A percentile compares a stretch with the other conserved stretches of the same genome.
These are phyloP conservation scores for Ustilago hordei DNA, from an alignment of 1,284 basidiomycete genomes.

Conservation along the genomic window DNA sequence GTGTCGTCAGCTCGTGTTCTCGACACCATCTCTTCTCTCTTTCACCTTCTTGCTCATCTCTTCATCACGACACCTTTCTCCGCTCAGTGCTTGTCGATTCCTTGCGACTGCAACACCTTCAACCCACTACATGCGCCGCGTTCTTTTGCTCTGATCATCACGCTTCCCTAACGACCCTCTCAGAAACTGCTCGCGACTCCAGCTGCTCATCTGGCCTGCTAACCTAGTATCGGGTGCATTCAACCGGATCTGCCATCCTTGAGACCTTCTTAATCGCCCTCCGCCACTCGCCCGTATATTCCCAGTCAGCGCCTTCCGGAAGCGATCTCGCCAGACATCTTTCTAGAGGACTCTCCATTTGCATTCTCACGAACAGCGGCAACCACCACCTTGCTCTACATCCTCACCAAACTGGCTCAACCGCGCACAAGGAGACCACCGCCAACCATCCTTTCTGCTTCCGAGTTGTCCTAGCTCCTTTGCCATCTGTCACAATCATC, in stretches of 20 bases:
- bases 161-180: background rate
- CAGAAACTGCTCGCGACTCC: background rate
- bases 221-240: too few relatives aligned
- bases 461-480: conserved; percentile 3
- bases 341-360: background rate
- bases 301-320: background rate
- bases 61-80: background rate
- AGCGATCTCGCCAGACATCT: background rate
- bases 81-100: background rate
- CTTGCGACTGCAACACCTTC: background rate
- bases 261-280: background rate
- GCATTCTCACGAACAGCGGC: background rate
- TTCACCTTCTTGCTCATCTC: background rate
- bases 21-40: background rate
- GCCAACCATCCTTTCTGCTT: background rate
- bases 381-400: background rate
- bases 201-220: background rate
- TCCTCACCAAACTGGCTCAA: too few relatives aligned
- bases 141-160: background rate
- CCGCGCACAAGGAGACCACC: too few relatives aligned
- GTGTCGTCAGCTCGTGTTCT: background rate
- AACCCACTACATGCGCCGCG: conserved; percentile 4
- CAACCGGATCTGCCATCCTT: background rate
- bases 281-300: background rate
- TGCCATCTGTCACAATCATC: conserved; percentile 6